Base-by-base conservation (phyloP, 2,329 filamentous ascomycete genomes). In the Penicillium brasilianum region DNA sequence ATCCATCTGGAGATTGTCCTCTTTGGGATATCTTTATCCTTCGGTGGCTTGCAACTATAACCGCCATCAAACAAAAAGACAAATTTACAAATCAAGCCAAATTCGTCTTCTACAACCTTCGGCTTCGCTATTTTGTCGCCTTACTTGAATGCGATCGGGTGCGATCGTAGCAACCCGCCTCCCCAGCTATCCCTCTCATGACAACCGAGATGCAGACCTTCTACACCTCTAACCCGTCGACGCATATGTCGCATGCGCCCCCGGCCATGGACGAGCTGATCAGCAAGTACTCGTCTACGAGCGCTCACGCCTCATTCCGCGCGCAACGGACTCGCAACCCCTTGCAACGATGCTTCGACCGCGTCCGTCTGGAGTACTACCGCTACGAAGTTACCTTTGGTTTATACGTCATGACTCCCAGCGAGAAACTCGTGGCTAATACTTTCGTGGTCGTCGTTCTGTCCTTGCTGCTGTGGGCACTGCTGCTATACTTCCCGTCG, bases 371-470 rank as follows among this genome's bases (percentile, higher is more conserved):
- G 22, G 75, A 74, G 66, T 81, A 81, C 58, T 81, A 82, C 63
- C 78, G 75, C 57, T 82, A 81, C 62, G 78, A 82, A 65, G 78
- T 82, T 50, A 82, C 79, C 3, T 81, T 78, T 58, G 76, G 77
- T 6, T 66, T 78, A 7, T 81, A 81, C 62, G 72, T 80, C 25
- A 74, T 82, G 76, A 80, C 77, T 0, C 72, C 77, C 0, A 72
- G 67, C 50, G 80, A 82, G 65, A 82, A 80, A 59, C 63, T 77
- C 9, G 72, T 77, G 11, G 72, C 78, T 59, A 81, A 81, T 61
- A 69, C 72, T 6, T 76, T 80, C 51, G 72, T 80, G 25, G 39
- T 80, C 1, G 64, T 76, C 10, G 68, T 74, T 48, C 55, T 78
- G 41, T 68, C 63, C 20, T 71, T 79, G 9, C 67, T 79, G 4